Base-by-base conservation (phyloP, 2,329 filamentous ascomycete species). In the Graphilbum sp. region DNA sequence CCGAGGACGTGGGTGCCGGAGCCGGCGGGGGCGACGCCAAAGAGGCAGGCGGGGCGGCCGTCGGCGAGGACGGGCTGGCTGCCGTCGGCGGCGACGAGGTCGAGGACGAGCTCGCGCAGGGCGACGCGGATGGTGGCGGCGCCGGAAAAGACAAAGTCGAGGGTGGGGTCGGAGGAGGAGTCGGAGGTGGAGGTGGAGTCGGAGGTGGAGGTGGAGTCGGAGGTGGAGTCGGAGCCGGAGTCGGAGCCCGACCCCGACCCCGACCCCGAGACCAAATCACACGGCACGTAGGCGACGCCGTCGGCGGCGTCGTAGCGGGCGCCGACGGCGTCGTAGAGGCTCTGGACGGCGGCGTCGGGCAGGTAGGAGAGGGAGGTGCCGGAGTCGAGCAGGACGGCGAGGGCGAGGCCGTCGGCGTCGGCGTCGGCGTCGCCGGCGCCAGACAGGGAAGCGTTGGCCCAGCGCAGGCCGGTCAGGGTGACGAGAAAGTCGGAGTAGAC, bases 381-480 rank as follows among this genome's bases (percentile, higher is more conserved):
- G 1, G 78, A 76, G 58, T 86, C 81, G 23, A 86, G 68, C 2
- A 84, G 64, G 1, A 79, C 78, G 12, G 70, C 70, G 2, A 78
- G 58, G 5, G 72, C 65, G 49, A 67, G 59, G 45, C 65, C 51
- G 12, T 56, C n/a, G n/a, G 47, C n/a, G 58, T 60, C 32, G 76
- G 53, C 2, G 55, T 51, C n/a, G n/a, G n/a, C n/a, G n/a, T n/a
- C n/a, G n/a, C n/a, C n/a, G n/a, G n/a, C n/a, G n/a, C n/a, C n/a
- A n/a, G n/a, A n/a, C n/a, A n/a, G n/a, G n/a, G n/a, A n/a, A n/a
- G 2, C 49, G 51, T 34, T 52, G 52, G 15, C 60, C 65, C 24
- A 71, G 54, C 21, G 54, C 15, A 87, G 44, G 1, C 59, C 62
- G 1, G 78, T 84, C 41, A 87, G 55, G 16, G 78, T 79, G 51